These are phyloP conservation scores for Picochlorum sp. DNA, from an alignment of 139 green algal species.

Conservation along the genomic window DNA sequence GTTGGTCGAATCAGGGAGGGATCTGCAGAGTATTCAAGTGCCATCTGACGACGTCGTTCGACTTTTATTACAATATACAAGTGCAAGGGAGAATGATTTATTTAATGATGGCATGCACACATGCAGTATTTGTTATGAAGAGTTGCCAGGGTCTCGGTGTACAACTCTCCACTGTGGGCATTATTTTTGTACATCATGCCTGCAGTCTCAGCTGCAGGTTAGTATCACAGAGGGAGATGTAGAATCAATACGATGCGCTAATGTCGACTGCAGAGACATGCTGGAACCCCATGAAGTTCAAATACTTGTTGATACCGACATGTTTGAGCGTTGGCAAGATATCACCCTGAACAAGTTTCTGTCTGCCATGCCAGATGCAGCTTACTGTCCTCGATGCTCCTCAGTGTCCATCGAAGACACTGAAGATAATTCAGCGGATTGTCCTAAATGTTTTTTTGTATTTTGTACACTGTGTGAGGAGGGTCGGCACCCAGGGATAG, in stretches of 20 bases:
- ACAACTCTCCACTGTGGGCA: constrained; percentile 57
- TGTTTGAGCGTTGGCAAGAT: constrained; percentile 56
- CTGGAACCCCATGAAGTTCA: constrained; percentile 35
- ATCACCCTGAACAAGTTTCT: constrained; percentile 65
- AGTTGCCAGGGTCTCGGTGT: constrained; percentile 41
- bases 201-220: constrained; percentile 32
- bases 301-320: constrained; percentile 28
- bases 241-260: constrained; percentile 53
- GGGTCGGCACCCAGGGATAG: constrained; percentile 51
- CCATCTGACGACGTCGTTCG: background rate
- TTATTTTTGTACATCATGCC: constrained; percentile 64
- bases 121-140: constrained; percentile 64
- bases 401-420: constrained; percentile 56
- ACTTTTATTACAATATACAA: background rate
- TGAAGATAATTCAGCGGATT: constrained; percentile 60
- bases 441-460: constrained; percentile 58
- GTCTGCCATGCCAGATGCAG: constrained; percentile 67
- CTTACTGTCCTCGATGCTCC: constrained; percentile 77
- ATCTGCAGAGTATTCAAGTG: too few species aligned
- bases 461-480: constrained; percentile 72
- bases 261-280: constrained; percentile 42
- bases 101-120: constrained; percentile 8
- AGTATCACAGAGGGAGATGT: constrained; percentile 54
- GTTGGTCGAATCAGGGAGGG: too few species aligned
- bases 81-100: constrained; percentile 12